Evolutionary conservation across 176 grass and related monocot genomes (phyloP).

Genomic region (Urochloa ruziziensis): DNA sequence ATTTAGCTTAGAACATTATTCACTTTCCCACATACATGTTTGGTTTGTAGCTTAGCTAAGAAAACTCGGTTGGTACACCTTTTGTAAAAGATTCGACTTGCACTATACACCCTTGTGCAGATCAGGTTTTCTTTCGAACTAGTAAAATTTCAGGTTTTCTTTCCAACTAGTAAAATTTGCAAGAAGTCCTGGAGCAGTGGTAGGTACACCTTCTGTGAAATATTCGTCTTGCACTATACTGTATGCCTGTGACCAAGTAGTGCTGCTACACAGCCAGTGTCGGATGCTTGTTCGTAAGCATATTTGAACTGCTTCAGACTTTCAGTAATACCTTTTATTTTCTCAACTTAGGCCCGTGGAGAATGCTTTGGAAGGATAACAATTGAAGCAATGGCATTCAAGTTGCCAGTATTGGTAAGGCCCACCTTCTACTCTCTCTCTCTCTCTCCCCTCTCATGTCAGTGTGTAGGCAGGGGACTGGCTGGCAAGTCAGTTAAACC

Average conservation of each 20-base stretch:
- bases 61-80: not conserved
- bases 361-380: conserved; percentile 99
- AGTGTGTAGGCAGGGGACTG: not conserved
- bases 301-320: conserved; percentile 3
- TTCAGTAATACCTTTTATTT: not conserved
- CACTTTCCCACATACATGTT: not conserved
- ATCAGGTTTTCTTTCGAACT: not conserved
- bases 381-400: conserved; percentile 97
- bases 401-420: conserved; percentile 81
- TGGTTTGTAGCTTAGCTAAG: not conserved
- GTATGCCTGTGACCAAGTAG: not conserved
- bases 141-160: not conserved
- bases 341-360: conserved; percentile 65
- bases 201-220: not conserved
- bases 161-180: not conserved
- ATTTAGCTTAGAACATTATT: not conserved
- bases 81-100: no score
- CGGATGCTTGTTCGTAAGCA: not conserved
- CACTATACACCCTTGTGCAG: not conserved
- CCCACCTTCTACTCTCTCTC: not conserved
- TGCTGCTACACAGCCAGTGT: not conserved
- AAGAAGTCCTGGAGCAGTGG: not conserved
- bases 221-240: not conserved
- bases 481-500: not conserved
- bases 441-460: not conserved